Percentiles rank a stretch among this genome's conserved stretches.
These are phyloP conservation scores for Didymella lethalis DNA, from an alignment of 2,329 filamentous ascomycete genomes.

Conservation along the genomic window DNA sequence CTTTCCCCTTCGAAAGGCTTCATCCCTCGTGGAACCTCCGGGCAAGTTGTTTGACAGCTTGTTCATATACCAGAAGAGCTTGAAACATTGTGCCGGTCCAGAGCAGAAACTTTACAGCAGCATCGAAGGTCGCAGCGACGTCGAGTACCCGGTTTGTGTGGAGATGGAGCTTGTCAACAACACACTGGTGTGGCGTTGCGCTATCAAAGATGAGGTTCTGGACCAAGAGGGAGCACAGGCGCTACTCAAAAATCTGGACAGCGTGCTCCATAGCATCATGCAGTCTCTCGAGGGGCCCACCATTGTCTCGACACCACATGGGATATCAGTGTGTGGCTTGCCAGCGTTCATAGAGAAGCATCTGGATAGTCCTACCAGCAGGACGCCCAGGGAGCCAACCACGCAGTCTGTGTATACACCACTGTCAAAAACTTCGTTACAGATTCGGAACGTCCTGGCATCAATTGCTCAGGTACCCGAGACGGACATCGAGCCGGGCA, in stretches of 20 bases:
- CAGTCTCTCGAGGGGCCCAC: constrained; percentile 58
- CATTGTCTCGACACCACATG: constrained; percentile 61
- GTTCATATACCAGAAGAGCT: constrained; percentile 69
- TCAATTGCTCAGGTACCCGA: constrained; percentile 67
- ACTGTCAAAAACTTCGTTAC: constrained; percentile 47
- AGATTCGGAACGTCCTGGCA: constrained; percentile 58
- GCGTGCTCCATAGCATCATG: constrained; percentile 66
- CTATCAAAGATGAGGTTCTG: constrained; percentile 68
- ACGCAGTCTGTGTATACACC: not conserved
- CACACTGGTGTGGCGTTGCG: constrained; percentile 72
- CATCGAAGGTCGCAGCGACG: constrained; percentile 68
- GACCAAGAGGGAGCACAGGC: constrained; percentile 55
- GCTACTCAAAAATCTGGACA: constrained; percentile 68
- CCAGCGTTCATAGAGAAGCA: constrained; percentile 50
- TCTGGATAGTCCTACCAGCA: not conserved
- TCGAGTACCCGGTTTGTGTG: constrained; percentile 83
- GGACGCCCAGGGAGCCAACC: not conserved
- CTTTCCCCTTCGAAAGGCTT: constrained; percentile 76
- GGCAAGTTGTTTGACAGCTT: constrained; percentile 68
- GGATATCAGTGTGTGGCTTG: constrained; percentile 72
- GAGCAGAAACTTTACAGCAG: constrained; percentile 66
- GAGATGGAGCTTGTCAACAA: constrained; percentile 74
- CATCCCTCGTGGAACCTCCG: constrained; percentile 59
- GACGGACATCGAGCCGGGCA: constrained; percentile 64
- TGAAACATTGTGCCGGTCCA: constrained; percentile 55